Percentiles rank a stretch among this genome's conserved stretches.
phyloP scores from a whole-genome alignment of 2,329 filamentous ascomycete genomes.

The Penicillium sp. region DNA sequence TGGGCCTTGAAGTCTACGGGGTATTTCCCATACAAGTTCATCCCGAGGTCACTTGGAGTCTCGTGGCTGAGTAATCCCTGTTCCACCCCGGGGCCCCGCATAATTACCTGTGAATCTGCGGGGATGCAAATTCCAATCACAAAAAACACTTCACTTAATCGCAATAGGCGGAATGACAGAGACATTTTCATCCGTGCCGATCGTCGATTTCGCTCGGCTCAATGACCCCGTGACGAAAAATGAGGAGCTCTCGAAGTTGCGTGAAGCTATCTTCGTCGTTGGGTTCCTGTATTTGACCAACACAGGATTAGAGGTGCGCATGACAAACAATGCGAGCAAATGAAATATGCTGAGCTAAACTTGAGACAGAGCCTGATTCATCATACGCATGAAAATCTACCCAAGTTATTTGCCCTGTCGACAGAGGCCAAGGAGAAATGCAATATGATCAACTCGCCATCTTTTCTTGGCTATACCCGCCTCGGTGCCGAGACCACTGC shows the following conservation, averaged over 20 bases:
- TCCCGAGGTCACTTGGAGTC: too few species aligned
- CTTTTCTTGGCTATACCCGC: slow-evolving; percentile 33
- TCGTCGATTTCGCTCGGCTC: slow-evolving; percentile 29
- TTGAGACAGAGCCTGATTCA: slow-evolving; percentile 18
- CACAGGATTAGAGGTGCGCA: slow-evolving; percentile 31
- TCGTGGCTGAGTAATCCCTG: slow-evolving; percentile 3
- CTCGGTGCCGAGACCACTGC: slow-evolving; percentile 36
- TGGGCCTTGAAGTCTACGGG: background rate
- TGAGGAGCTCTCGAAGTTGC: slow-evolving; percentile 24
- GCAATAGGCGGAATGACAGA: slow-evolving; percentile 16
- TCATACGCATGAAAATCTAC: slow-evolving; percentile 21
- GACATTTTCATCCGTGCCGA: slow-evolving; percentile 30
- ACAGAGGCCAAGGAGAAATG: slow-evolving; percentile 24
- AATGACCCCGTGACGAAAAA: slow-evolving; percentile 21
- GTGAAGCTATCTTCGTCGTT: slow-evolving; percentile 34
- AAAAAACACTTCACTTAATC: background rate
- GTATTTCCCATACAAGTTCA: background rate
- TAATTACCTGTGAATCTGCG: background rate
- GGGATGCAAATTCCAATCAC: background rate
- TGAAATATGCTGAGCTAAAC: background rate
- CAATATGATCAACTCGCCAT: slow-evolving; percentile 34
- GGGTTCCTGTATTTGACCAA: slow-evolving; percentile 37
- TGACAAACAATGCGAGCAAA: background rate
- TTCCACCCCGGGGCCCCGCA: background rate
- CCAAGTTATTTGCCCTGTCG: slow-evolving; percentile 25